Evolutionary conservation across 805 yeast genomes (phyloP), one percentile per base, ranked within the genome.

Genomic region (Saccharomycodes ludwigii): DNA sequence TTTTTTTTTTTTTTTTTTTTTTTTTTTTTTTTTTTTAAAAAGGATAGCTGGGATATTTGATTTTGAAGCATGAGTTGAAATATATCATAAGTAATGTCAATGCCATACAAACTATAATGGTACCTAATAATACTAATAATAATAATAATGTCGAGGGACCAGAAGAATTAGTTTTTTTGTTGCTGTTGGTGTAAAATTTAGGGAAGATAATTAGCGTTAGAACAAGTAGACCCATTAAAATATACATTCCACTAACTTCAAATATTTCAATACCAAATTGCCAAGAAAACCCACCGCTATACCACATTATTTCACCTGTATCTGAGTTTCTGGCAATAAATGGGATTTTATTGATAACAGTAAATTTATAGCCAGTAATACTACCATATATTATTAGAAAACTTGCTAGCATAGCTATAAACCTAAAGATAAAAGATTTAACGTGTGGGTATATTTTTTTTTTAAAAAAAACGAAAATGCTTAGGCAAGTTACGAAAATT

Each of bases 181-280:
- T 23, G 7, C 30, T 30, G n/a, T 24, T 27, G 12, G 14, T 40
- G 11, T 40, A 35, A 19, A 41, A 28, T 8, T 34, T 37, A 13
- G 63, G 45, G 54, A 73, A 34, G 45, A 39, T 44, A 4, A 68
- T 56, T 27, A 79, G 48, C 1, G 46, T 32, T 8, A 68, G 43
- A n/a, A 69, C 31, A 4, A 63, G 37, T 0, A 52, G 31, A 0
- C 67, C 70, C 40, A 79, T 56, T 1, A 54, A 41, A 5, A 65
- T 39, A 43, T 80, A 81, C 40, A 68, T 58, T 2, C 44, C 48
- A 3, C 70, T 65, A 6, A 77, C 66, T 2, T 76, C 49, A 4
- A 73, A 45, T 3, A 74, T 63, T 47, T 81, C 93, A 4, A 69
- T 54, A 1, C 91, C 88, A 52, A 78, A 73, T 53, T 79, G 88